A percentile compares a stretch with the other conserved stretches of the same genome.
Conservation (phyloP, 768 basidiomycete genomes). For the Mrakia gelida region DNA sequence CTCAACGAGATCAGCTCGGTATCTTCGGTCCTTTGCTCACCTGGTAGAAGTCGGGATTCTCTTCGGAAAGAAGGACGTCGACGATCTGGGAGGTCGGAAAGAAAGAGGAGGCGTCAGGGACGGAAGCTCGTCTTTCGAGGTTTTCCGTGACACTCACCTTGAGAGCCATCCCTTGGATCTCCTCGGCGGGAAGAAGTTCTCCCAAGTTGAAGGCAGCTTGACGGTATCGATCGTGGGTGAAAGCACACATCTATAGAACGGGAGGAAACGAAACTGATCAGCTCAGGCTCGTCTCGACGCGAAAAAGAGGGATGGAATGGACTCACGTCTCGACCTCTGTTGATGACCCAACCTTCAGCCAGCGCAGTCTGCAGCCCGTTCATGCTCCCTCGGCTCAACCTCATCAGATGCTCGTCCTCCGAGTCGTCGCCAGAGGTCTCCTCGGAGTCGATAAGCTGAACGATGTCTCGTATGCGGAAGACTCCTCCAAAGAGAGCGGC, state of each 20-base stretch:
- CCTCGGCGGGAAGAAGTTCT: constrained; percentile 51
- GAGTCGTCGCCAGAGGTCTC: constrained; percentile 47
- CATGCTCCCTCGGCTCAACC: constrained; percentile 57
- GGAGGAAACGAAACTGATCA: not conserved
- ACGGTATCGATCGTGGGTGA: constrained; percentile 62
- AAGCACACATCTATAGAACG: constrained; percentile 35
- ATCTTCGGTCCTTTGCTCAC: too few relatives aligned
- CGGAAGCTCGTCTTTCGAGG: not conserved
- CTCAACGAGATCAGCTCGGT: too few relatives aligned
- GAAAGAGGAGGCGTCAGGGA: not conserved
- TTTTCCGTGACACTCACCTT: constrained; percentile 39
- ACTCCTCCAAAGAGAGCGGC: constrained; percentile 60
- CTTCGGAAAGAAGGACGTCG: constrained; percentile 65
- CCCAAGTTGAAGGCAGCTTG: constrained; percentile 66
- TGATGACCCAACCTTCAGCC: constrained; percentile 68
- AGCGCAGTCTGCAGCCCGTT: constrained; percentile 64
- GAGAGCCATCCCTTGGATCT: constrained; percentile 64
- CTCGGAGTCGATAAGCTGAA: constrained; percentile 69
- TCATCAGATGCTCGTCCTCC: constrained; percentile 22
- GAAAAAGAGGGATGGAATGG: constrained; percentile 48
- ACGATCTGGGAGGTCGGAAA: constrained; percentile 49
- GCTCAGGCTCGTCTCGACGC: not conserved
- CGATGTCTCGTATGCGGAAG: constrained; percentile 57
- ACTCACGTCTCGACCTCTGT: constrained; percentile 66
- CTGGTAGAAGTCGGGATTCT: constrained; percentile 60